Evolutionary conservation across 2,329 filamentous ascomycete species (phyloP).

Genomic region (Zalaria sp.): DNA sequence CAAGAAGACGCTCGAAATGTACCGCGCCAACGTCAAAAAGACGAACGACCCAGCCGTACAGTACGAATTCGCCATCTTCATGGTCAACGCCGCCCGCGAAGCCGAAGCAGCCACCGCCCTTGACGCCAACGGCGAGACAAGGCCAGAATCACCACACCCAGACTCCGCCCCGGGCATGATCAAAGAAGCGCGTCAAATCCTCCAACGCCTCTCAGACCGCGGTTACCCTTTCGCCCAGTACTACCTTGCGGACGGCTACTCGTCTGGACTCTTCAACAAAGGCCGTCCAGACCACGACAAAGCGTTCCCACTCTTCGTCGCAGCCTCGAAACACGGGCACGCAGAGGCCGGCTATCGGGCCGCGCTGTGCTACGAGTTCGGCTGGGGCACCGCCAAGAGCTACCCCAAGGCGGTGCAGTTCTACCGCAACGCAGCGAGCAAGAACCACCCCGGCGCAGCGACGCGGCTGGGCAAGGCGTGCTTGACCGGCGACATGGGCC

Average conservation of each 20-base stretch:
- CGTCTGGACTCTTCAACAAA: slow-evolving; percentile 89
- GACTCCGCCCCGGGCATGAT: slow-evolving; percentile 48
- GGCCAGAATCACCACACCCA: slow-evolving; percentile 19
- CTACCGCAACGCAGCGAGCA: slow-evolving; percentile 76
- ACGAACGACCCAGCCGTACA: slow-evolving; percentile 81
- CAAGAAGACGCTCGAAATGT: slow-evolving; percentile 95
- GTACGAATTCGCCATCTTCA: slow-evolving; percentile 91
- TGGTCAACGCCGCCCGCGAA: slow-evolving; percentile 80
- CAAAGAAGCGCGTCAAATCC: slow-evolving; percentile 75
- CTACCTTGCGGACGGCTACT: slow-evolving; percentile 87
- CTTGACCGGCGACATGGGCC: slow-evolving; percentile 73
- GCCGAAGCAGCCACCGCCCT: slow-evolving; percentile 27
- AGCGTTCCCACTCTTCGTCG: slow-evolving; percentile 82
- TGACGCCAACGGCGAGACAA: slow-evolving; percentile 21
- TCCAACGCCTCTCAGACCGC: slow-evolving; percentile 72
- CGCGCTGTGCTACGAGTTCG: slow-evolving; percentile 92
- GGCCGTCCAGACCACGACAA: slow-evolving; percentile 83
- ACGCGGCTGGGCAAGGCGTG: slow-evolving; percentile 84
- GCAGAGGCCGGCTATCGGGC: slow-evolving; percentile 91
- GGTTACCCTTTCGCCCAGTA: slow-evolving; percentile 97
- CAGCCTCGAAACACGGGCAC: slow-evolving; percentile 92
- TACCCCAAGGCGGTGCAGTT: slow-evolving; percentile 88
- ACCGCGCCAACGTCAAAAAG: slow-evolving; percentile 92
- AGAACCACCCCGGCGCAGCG: slow-evolving; percentile 91
- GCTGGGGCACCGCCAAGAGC: slow-evolving; percentile 87